phyloP scores from a whole-genome alignment of 345 rosid genomes.

The Moringa oleifera region DNA sequence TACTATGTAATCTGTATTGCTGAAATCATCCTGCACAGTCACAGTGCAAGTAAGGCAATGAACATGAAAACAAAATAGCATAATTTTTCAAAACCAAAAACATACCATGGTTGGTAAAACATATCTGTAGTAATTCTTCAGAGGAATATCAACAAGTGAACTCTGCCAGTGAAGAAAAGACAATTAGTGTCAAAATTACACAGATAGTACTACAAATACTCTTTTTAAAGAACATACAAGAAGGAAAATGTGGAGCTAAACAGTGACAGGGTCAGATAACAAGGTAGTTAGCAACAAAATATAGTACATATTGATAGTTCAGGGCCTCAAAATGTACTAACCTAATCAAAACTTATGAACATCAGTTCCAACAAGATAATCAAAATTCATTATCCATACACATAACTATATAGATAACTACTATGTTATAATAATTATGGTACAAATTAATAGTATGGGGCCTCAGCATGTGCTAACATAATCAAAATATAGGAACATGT shows the following conservation, averaged over 20 bases:
- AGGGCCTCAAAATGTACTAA: not conserved
- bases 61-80: slow-evolving; percentile 17
- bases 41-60: slow-evolving; percentile 23
- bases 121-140: slow-evolving; percentile 97
- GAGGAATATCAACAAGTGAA: slow-evolving; percentile 95
- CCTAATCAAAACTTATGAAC: not conserved
- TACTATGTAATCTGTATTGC: slow-evolving; percentile 55
- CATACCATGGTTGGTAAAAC: slow-evolving; percentile 82
- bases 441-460: too few relatives aligned
- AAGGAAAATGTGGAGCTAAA: not conserved
- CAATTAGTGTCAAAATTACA: slow-evolving; percentile 9
- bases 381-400: too few relatives aligned
- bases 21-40: slow-evolving; percentile 85
- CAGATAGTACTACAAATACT: not conserved
- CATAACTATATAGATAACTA: too few relatives aligned
- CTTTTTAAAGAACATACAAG: not conserved
- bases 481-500: too few relatives aligned
- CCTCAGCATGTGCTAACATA: too few relatives aligned
- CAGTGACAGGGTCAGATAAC: too few relatives aligned
- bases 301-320: too few relatives aligned
- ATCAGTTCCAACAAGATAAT: too few relatives aligned
- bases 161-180: slow-evolving; percentile 54
- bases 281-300: too few relatives aligned
- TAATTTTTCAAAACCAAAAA: slow-evolving; percentile 15
- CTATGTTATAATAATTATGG: too few relatives aligned